Conservation (phyloP, 2,329 filamentous ascomycete genomes). For the Fusarium albidum region DNA sequence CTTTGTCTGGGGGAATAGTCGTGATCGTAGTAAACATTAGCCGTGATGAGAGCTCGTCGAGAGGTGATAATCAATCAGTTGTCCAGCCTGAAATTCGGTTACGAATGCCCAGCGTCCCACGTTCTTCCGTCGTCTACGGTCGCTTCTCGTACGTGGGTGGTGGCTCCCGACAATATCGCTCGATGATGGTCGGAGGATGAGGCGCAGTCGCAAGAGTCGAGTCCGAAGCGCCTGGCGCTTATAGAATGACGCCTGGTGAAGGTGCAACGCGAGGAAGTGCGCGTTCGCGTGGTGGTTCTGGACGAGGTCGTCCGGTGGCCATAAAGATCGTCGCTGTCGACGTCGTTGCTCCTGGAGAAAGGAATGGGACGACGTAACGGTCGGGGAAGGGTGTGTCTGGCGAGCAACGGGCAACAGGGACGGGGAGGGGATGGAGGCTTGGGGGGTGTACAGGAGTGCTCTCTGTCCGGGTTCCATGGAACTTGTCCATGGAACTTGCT, state of each 20-base stretch:
- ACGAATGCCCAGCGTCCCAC: neutral
- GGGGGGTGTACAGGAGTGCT: constrained; percentile 29
- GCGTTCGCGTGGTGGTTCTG: neutral
- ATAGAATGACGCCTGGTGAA: neutral
- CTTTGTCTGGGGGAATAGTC: neutral
- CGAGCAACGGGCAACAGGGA: too few relatives aligned
- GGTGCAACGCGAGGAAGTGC: constrained; percentile 6
- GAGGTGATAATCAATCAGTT: neutral
- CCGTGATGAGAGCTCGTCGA: neutral
- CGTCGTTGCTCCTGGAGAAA: constrained; percentile 13
- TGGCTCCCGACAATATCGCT: constrained; percentile 4
- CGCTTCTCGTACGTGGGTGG: neutral
- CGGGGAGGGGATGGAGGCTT: constrained; percentile 26
- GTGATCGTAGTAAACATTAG: neutral
- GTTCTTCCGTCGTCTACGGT: neutral
- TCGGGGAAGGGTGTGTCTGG: constrained; percentile 8
- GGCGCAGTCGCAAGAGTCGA: constrained; percentile 21
- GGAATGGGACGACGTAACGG: constrained; percentile 28
- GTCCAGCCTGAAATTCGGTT: constrained; percentile 5
- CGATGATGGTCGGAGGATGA: constrained; percentile 15
- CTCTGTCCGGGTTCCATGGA: constrained; percentile 11
- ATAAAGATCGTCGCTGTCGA: constrained; percentile 5
- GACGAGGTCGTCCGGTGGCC: constrained; percentile 1
- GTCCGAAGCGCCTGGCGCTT: neutral
- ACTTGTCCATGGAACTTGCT: constrained; percentile 29